Evolutionary conservation across 1,284 basidiomycete species (phyloP).

Genomic region (Cystobasidium sp.): DNA sequence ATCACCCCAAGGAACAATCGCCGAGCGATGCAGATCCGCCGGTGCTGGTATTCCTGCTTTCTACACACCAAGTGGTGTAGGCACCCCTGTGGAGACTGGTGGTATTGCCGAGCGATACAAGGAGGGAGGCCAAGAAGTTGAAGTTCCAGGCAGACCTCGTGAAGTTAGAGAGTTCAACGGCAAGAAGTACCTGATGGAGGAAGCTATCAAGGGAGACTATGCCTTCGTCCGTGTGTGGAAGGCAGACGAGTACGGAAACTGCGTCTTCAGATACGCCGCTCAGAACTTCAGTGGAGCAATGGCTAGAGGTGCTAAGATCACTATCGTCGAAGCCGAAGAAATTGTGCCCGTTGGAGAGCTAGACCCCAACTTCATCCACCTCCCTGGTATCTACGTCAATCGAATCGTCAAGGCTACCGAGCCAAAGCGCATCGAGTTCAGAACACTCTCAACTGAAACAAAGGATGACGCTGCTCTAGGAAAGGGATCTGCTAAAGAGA

Average conservation of each 20-base stretch:
- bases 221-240: slow-evolving; percentile 95
- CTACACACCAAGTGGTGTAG: slow-evolving; percentile 83
- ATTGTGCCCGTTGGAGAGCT: slow-evolving; percentile 86
- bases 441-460: slow-evolving; percentile 39
- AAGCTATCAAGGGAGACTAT: slow-evolving; percentile 71
- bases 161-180: slow-evolving; percentile 80
- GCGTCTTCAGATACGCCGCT: slow-evolving; percentile 59
- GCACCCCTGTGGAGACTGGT: slow-evolving; percentile 59
- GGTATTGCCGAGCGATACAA: slow-evolving; percentile 58
- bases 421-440: slow-evolving; percentile 74
- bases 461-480: slow-evolving; percentile 47
- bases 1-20: slow-evolving; percentile 86
- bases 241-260: slow-evolving; percentile 72
- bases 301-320: slow-evolving; percentile 85
- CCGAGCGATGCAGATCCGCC: slow-evolving; percentile 86
- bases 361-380: slow-evolving; percentile 76
- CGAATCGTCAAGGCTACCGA: slow-evolving; percentile 60
- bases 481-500: slow-evolving; percentile 64
- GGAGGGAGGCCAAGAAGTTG: slow-evolving; percentile 61
- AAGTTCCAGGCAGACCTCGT: slow-evolving; percentile 62
- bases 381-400: slow-evolving; percentile 55
- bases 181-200: slow-evolving; percentile 82
- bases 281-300: slow-evolving; percentile 87
- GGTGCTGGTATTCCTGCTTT: slow-evolving; percentile 95
- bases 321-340: slow-evolving; percentile 92